These are phyloP conservation scores for Nemania serpens DNA, from an alignment of 2,329 filamentous ascomycete genomes.

Conservation along the genomic window DNA sequence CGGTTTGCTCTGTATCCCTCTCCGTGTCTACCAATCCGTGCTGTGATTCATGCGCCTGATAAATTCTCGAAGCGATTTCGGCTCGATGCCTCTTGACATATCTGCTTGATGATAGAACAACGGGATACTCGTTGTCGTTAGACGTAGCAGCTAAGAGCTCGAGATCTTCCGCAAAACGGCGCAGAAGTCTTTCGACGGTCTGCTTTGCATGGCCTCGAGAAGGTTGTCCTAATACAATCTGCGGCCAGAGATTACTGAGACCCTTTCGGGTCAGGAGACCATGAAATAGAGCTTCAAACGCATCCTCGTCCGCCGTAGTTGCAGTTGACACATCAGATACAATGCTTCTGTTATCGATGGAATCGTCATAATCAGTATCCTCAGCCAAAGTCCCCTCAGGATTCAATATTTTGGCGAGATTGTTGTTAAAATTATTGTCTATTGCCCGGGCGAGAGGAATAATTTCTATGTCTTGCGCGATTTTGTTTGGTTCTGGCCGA, in stretches of 20 bases:
- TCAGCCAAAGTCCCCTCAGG: too few relatives aligned
- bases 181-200: conserved; percentile 3
- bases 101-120: background rate
- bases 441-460: too few relatives aligned
- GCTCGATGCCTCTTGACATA: conserved; percentile 4
- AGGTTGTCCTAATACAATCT: background rate
- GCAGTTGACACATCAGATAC: background rate
- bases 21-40: background rate
- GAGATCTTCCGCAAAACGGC: conserved; percentile 13
- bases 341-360: conserved; percentile 2
- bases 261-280: background rate
- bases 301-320: conserved; percentile 7
- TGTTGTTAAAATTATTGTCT: background rate
- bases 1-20: background rate
- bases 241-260: conserved; percentile 11
- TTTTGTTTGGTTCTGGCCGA: background rate
- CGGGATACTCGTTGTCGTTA: background rate
- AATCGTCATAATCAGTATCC: background rate
- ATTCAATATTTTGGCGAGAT: background rate
- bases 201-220: background rate
- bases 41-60: background rate
- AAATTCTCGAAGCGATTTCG: conserved; percentile 2
- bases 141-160: background rate
- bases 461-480: too few relatives aligned
- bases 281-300: conserved; percentile 3